Evolutionary conservation across 106 monocot species (phyloP), one percentile per base, ranked within the genome.

Genomic region (Ottelia alismoides): DNA sequence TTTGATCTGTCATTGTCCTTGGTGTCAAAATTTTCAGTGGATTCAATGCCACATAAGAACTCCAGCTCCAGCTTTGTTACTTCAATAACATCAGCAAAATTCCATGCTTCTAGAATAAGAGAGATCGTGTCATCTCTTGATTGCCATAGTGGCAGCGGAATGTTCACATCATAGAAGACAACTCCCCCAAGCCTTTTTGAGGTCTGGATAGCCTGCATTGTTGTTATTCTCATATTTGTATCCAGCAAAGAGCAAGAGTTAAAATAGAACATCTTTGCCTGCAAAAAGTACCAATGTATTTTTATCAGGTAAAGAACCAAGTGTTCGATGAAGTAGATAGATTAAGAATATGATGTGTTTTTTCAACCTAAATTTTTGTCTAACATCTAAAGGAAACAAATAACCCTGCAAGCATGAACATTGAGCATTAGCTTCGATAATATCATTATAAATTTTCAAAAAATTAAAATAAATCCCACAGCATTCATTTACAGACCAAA

Each of bases 261-360:
- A 60, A 87, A 92, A 51, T 92, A 87, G 72, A 92, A 80, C 92
- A 92, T 87, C 58, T 83, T 87, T 64, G 79, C 76, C 92, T 92
- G 87, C 70, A 79, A 23, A 20, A 25, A 64, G 7, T 19, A 61
- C n/a, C n/a, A n/a, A n/a, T n/a, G n/a, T n/a, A n/a, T n/a, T n/a
- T n/a, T n/a, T n/a, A n/a, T n/a, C n/a, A n/a, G n/a, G n/a, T n/a
- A n/a, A n/a, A n/a, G n/a, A n/a, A n/a, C n/a, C n/a, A n/a, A n/a
- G n/a, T n/a, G n/a, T n/a, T n/a, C n/a, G n/a, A n/a, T n/a, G n/a
- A n/a, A n/a, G n/a, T n/a, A n/a, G n/a, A n/a, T n/a, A n/a, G n/a
- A n/a, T n/a, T n/a, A n/a, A n/a, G n/a, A n/a, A n/a, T n/a, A n/a
- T n/a, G n/a, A n/a, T n/a, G n/a, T n/a, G n/a, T n/a, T n/a, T n/a